phyloP scores from a whole-genome alignment of 2,329 filamentous ascomycete species.

The Westerdykella aurantiaca region DNA sequence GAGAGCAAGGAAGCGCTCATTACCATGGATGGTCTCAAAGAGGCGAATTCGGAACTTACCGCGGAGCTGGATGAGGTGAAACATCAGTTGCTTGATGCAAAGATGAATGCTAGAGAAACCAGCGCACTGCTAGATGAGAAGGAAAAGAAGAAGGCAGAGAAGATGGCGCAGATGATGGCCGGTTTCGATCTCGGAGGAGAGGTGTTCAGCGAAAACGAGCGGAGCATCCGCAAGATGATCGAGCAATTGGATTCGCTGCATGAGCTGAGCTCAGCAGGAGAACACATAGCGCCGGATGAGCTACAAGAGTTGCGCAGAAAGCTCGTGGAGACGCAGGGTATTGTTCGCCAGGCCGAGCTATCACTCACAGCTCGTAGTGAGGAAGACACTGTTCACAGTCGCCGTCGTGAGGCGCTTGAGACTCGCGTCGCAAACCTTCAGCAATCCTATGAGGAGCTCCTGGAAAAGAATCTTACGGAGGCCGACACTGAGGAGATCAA shows the following conservation, averaged over 20 bases:
- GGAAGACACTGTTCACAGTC: constrained; percentile 56
- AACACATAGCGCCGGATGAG: constrained; percentile 75
- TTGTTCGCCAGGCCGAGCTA: constrained; percentile 87
- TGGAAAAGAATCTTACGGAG: constrained; percentile 72
- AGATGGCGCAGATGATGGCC: constrained; percentile 99
- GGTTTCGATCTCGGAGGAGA: constrained; percentile 92
- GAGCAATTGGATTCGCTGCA: constrained; percentile 74
- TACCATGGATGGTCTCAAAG: constrained; percentile 95
- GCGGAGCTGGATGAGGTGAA: constrained; percentile 90
- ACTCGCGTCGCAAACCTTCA: constrained; percentile 67
- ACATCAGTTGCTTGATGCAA: constrained; percentile 89
- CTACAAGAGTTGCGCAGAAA: constrained; percentile 69
- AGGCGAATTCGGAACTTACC: constrained; percentile 90
- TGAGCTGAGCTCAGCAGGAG: constrained; percentile 69
- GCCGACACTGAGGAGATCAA: constrained; percentile 81
- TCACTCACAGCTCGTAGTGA: constrained; percentile 67
- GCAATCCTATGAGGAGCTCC: constrained; percentile 74
- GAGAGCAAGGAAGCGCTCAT: constrained; percentile 96
- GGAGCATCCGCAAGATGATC: constrained; percentile 75
- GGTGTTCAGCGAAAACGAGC: constrained; percentile 89
- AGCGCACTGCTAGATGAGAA: constrained; percentile 89
- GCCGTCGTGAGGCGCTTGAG: constrained; percentile 71
- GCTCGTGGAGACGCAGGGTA: constrained; percentile 82
- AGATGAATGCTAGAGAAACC: constrained; percentile 94
- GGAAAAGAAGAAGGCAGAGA: constrained; percentile 97